These are phyloP conservation scores for Chlorella ohadii DNA, from an alignment of 139 green algal genomes.

Conservation along the genomic window DNA sequence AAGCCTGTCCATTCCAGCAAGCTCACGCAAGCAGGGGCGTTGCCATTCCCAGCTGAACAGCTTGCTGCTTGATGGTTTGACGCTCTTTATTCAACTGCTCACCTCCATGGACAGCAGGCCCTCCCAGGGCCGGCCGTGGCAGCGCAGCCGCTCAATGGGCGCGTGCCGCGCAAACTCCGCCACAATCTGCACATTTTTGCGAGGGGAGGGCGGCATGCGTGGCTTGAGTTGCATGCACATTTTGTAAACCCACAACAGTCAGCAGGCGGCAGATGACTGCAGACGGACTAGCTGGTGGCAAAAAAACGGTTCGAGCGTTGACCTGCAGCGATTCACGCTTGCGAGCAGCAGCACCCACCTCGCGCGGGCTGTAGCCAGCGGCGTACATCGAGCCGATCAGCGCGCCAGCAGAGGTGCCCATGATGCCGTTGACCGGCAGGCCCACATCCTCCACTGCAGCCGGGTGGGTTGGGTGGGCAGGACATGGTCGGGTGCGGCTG, in stretches of 20 bases:
- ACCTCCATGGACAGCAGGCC: conserved; percentile 77
- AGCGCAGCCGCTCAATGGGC: conserved; percentile 75
- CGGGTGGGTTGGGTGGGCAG: not conserved
- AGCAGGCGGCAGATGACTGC: too few relatives aligned
- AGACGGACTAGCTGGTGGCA: too few relatives aligned
- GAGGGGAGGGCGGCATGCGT: too few relatives aligned
- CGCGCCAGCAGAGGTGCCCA: conserved; percentile 88
- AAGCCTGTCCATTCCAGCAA: too few relatives aligned
- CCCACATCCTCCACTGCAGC: conserved; percentile 81
- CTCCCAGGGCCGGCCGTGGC: conserved; percentile 69
- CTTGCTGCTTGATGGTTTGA: too few relatives aligned
- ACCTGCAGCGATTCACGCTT: too few relatives aligned
- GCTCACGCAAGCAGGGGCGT: too few relatives aligned
- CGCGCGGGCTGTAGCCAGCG: conserved; percentile 72
- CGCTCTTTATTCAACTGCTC: too few relatives aligned
- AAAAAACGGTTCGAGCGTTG: too few relatives aligned
- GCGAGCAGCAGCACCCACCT: conserved; percentile 60
- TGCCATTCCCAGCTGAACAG: too few relatives aligned
- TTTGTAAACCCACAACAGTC: too few relatives aligned
- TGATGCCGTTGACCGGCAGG: conserved; percentile 75
- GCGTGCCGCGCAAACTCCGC: conserved; percentile 64
- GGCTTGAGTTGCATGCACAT: too few relatives aligned
- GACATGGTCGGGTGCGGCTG: not conserved
- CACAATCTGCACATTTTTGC: conserved; percentile 75
- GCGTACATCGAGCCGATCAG: conserved; percentile 80